Conservation (phyloP, 148 eudicot genomes). For the Euryodendron excelsum region DNA sequence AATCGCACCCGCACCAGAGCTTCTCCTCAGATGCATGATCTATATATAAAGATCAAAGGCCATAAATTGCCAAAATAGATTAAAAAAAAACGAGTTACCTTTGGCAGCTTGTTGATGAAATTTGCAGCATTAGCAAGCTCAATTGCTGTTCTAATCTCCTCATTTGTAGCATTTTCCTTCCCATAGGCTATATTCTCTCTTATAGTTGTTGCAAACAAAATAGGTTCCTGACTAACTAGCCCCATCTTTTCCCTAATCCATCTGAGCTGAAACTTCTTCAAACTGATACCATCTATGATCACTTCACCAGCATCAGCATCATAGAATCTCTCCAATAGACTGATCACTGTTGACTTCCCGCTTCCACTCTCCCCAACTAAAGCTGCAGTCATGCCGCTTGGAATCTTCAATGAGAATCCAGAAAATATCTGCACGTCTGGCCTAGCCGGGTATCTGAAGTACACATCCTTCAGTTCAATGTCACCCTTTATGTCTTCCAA, state of each 20-base stretch:
- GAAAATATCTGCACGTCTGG: constrained; percentile 71
- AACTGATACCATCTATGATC: constrained; percentile 61
- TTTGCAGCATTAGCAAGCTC: constrained; percentile 80
- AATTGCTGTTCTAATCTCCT: constrained; percentile 63
- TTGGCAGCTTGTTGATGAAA: constrained; percentile 73
- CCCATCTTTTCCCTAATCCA: constrained; percentile 81
- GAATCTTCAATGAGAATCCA: constrained; percentile 57
- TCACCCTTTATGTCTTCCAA: constrained; percentile 63
- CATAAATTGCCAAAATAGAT: neutral
- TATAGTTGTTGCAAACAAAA: constrained; percentile 54
- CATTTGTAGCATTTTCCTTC: constrained; percentile 54
- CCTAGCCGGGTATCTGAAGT: constrained; percentile 77
- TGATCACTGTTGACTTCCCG: constrained; percentile 81
- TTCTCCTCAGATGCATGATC: neutral
- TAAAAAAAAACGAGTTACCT: constrained; percentile 21
- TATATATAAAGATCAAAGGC: too few species aligned
- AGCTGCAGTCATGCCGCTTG: constrained; percentile 62
- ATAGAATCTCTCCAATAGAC: constrained; percentile 78
- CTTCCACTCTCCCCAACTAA: constrained; percentile 94
- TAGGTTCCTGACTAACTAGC: constrained; percentile 84
- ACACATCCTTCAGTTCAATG: constrained; percentile 62
- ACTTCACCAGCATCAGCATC: constrained; percentile 77
- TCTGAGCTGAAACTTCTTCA: constrained; percentile 51
- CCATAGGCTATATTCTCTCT: constrained; percentile 71
- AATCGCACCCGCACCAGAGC: too few species aligned